Evolutionary conservation across 1,139 yeast species (phyloP), one percentile per base, ranked within the genome.

Genomic region (Sugiyamaella grinbergsii): DNA sequence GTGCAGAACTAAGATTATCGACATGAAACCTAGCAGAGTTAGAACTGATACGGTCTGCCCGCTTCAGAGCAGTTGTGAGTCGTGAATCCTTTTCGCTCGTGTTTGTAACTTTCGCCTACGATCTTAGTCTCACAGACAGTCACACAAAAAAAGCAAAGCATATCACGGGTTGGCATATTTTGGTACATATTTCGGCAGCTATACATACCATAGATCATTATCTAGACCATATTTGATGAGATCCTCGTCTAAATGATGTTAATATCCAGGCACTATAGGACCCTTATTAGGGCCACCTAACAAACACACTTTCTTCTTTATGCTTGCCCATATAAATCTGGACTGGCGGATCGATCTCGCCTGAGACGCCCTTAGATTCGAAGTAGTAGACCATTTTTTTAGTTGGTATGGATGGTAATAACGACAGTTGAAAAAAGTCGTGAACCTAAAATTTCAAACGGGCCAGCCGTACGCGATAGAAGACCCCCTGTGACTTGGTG

Each of bases 1-100:
- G 95, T 0, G 94, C 95, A 39, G 91, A 83, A 8, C 91, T 83
- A 49, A 82, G 74, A 59, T 84, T 85, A 61, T 86, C 94, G 6
- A 84, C 91, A 66, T 87, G 95, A 62, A 88, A 87, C 74, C 64
- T 43, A 23, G 11, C 32, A 6, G 15, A 5, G 29, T 40, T 28
- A 36, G 29, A 31, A 16, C 15, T 13, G 18, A 5, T 7, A 13
- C 19, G 20, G 22, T 5, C 20, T 18, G 6, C 6, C 15, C 20
- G 15, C 40, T 16, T 37, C n/a, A n/a, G n/a, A n/a, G n/a, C n/a
- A n/a, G n/a, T n/a, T n/a, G n/a, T n/a, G n/a, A n/a, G n/a, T n/a
- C n/a, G n/a, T n/a, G n/a, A n/a, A n/a, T n/a, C n/a, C n/a, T n/a
- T 4, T 33, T 33, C 20, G 20, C 26, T 15, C n/a, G n/a, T n/a